Base-by-base conservation (phyloP, 345 rosid genomes). In the Rubroshorea leprosula region DNA sequence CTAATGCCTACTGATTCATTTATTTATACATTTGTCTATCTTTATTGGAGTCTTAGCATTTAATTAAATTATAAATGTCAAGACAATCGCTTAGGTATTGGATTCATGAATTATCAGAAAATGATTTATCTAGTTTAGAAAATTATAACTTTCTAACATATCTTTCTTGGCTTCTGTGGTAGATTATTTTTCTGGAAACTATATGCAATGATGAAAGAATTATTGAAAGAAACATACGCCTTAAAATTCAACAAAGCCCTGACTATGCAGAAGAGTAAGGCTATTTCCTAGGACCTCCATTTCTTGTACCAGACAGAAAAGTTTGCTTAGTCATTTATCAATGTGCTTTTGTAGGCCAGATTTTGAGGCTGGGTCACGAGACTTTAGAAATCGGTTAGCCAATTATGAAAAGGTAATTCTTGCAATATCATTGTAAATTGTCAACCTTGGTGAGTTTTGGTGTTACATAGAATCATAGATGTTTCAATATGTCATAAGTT, bases 181-280 rank as follows among this genome's bases (percentile, higher is more conserved):
- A 94, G 97, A 94, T 94, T 74, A 94, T 94, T 55, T 94, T 94
- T 73, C 76, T 94, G 83, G 99, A 94, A 78, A 90, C 97, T 11
- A 58, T 94, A 70, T 94, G 97, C 89, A 94, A 90, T 59, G 97
- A 94, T 61, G 76, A 70, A 60, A 84, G 83, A 75, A 90, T 94
- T 65, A 90, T 94, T 70, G 97, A 90, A 79, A 87, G 97, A 64
- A 90, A 94, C 66, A 94, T 94, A 72, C 96, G 97, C 25, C 96
- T 90, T 55, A 94, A 94, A 77, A 90, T 94, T 70, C 99, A 87
- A 55, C 99, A 94, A 72, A 94, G 99, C 70, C 96, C 99, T 58
- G 99, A 94, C 72, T 94, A 94, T 74, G 82, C 97, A 16, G 99
- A 94, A 82, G 84, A 94, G 99, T 94, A 85, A 38, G 85, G 38